Conservation (phyloP, 1,284 basidiomycete genomes). For the Cutaneotrichosporon sp. region DNA sequence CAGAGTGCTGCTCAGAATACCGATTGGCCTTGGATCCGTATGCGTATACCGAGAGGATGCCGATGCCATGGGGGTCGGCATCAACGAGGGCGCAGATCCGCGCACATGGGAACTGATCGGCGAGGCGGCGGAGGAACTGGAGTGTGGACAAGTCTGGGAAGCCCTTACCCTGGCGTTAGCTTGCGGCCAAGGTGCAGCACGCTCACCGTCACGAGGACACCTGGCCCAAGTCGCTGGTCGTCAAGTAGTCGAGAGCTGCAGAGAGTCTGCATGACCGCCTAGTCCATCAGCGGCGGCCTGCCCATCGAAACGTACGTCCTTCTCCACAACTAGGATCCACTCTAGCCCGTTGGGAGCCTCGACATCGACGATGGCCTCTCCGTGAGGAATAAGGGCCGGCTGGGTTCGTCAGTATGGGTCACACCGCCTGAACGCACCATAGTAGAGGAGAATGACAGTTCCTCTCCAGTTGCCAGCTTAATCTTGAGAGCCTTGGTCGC, state of each 20-base stretch:
- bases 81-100: conserved; percentile 80
- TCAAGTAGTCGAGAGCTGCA: conserved; percentile 61
- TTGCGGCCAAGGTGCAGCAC: no score
- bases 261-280: conserved; percentile 88
- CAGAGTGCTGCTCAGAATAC: conserved; percentile 34
- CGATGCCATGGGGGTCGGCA: conserved; percentile 83
- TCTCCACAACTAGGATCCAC: conserved; percentile 87
- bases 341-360: conserved; percentile 59
- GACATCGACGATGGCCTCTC: conserved; percentile 68
- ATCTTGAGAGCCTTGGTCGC: conserved; percentile 67
- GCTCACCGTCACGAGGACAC: conserved; percentile 47
- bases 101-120: conserved; percentile 66
- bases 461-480: conserved; percentile 61
- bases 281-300: not conserved
- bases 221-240: conserved; percentile 48
- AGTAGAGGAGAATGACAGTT: conserved; percentile 58
- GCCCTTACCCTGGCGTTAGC: conserved; percentile 75
- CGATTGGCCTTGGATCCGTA: conserved; percentile 46
- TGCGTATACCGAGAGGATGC: conserved; percentile 81
- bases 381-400: conserved; percentile 72
- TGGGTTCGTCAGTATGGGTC: conserved; percentile 41
- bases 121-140: conserved; percentile 71
- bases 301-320: conserved; percentile 64
- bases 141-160: conserved; percentile 89
- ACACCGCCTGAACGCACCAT: conserved; percentile 56